Percentiles rank a stretch among this genome's conserved stretches.
Evolutionary conservation across 202 grass and related monocot species (phyloP).

Genomic region (Panicum hallii): DNA sequence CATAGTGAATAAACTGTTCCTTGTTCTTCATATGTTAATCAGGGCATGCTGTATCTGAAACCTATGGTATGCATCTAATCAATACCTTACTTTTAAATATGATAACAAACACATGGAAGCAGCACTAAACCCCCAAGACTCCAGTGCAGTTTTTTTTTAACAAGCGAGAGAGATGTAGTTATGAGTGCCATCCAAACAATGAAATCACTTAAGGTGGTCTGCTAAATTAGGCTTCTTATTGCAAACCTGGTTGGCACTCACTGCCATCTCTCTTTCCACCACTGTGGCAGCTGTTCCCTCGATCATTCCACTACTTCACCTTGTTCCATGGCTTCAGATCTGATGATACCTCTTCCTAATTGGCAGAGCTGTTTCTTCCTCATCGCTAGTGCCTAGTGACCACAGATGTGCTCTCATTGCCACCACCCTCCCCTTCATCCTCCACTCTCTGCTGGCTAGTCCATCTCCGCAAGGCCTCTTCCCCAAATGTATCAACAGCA

Average conservation of each 20-base stretch:
- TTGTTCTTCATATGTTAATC: background rate
- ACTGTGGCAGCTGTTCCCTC: background rate
- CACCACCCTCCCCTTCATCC: constrained; percentile 4
- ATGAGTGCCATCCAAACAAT: constrained; percentile 12
- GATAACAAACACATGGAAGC: constrained; percentile 11
- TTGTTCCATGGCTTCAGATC: constrained; percentile 11
- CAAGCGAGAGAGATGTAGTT: background rate
- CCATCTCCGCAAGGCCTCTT: background rate
- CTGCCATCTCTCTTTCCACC: background rate
- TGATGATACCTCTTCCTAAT: background rate
- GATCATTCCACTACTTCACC: background rate
- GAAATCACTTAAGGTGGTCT: constrained; percentile 8
- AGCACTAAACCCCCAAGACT: background rate
- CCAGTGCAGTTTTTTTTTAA: background rate
- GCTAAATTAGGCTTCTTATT: background rate
- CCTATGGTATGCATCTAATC: constrained; percentile 18
- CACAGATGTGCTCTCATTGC: background rate
- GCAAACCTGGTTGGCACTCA: background rate
- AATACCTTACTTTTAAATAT: background rate
- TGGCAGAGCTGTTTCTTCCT: background rate
- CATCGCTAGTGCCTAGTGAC: background rate
- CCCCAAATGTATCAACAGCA: background rate
- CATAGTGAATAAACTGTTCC: constrained; percentile 8
- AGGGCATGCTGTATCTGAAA: background rate
- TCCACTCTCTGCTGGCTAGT: background rate